phyloP scores from a whole-genome alignment of 805 yeast genomes.

The Cyberlindnera subsufficiens region DNA sequence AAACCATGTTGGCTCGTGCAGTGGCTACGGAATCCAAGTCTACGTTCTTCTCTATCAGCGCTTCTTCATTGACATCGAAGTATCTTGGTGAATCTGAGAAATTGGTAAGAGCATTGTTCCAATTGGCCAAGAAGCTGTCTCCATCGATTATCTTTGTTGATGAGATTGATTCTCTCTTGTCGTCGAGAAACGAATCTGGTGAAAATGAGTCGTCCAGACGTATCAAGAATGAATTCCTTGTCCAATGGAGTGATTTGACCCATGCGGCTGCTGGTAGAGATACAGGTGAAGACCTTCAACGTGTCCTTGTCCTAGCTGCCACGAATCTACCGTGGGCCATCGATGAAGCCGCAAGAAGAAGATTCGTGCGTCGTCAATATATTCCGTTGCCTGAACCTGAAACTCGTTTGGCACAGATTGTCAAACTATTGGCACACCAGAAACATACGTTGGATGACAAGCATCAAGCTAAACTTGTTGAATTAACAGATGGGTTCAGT shows the following conservation, averaged over 20 bases:
- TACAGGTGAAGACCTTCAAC: constrained; percentile 23
- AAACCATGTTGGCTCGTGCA: constrained; percentile 95
- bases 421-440: constrained; percentile 65
- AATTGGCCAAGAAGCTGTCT: constrained; percentile 77
- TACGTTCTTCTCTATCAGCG: constrained; percentile 87
- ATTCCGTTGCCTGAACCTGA: constrained; percentile 90
- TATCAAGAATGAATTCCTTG: constrained; percentile 87
- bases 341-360: constrained; percentile 94
- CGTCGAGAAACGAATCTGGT: constrained; percentile 64
- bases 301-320: constrained; percentile 90
- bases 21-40: constrained; percentile 96
- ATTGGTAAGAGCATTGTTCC: constrained; percentile 82
- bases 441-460: constrained; percentile 54
- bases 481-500: constrained; percentile 76
- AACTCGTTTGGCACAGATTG: constrained; percentile 70
- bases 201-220: constrained; percentile 89
- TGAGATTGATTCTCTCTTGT: constrained; percentile 87
- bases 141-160: constrained; percentile 95
- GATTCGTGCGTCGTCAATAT: constrained; percentile 89
- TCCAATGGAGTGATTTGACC: constrained; percentile 92
- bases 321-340: constrained; percentile 96
- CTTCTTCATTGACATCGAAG: constrained; percentile 83
- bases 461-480: constrained; percentile 58
- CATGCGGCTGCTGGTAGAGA: constrained; percentile 73
- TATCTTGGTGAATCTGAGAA: constrained; percentile 87